Evolutionary conservation across 129 eudicot species (phyloP).

Genomic region (Erigeron canadensis): DNA sequence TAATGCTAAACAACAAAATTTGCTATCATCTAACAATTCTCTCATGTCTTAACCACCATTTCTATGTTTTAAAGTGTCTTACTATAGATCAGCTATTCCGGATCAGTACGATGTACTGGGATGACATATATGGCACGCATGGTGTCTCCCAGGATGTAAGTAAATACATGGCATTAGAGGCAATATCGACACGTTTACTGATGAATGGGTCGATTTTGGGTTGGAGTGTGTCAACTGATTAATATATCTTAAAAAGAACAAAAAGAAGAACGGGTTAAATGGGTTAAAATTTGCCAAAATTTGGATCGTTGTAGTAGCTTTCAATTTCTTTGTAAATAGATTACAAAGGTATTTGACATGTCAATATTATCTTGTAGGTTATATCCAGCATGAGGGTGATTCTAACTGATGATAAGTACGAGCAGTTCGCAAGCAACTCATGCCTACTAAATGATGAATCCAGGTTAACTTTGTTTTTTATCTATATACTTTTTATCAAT

Average conservation of each 20-base stretch:
- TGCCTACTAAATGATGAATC: conserved; percentile 95
- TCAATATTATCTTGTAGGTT: conserved; percentile 45
- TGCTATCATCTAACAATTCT: neutral
- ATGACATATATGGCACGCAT: conserved; percentile 44
- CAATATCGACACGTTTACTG: neutral
- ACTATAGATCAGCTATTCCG: conserved; percentile 43
- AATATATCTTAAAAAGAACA: neutral
- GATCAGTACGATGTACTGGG: conserved; percentile 47
- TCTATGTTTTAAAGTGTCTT: conserved; percentile 33
- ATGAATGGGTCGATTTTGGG: neutral
- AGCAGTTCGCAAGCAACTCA: conserved; percentile 89
- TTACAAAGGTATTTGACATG: neutral
- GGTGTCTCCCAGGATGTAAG: conserved; percentile 46
- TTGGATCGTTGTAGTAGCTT: neutral
- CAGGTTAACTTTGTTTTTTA: conserved; percentile 52
- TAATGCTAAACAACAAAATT: neutral
- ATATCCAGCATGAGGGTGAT: conserved; percentile 87
- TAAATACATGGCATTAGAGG: conserved; percentile 6
- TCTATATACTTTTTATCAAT: conserved; percentile 4
- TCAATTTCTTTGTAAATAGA: too few relatives aligned
- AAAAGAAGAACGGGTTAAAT: neutral
- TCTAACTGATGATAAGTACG: conserved; percentile 92
- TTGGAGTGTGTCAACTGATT: neutral
- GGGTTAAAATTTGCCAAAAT: neutral
- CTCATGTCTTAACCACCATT: neutral